Percentiles rank a stretch among this genome's conserved stretches.
phyloP scores from a whole-genome alignment of 2,329 filamentous ascomycete species.

The Phoma herbarum region DNA sequence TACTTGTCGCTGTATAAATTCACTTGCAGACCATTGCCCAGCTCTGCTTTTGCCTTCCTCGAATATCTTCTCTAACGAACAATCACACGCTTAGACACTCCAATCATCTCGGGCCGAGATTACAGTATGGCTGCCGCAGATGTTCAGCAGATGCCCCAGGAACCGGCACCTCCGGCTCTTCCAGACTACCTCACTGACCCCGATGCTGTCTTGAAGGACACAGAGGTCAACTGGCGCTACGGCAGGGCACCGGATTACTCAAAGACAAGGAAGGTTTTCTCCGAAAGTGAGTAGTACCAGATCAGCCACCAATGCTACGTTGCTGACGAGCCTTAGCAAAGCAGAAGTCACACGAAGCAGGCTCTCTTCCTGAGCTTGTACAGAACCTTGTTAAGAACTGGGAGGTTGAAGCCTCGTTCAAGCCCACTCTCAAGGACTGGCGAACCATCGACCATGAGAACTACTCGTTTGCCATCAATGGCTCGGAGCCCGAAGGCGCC shows the following conservation, averaged over 20 bases:
- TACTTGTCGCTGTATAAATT: slow-evolving; percentile 7
- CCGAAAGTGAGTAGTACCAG: slow-evolving; percentile 60
- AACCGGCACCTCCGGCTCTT: slow-evolving; percentile 51
- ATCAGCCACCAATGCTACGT: slow-evolving; percentile 2
- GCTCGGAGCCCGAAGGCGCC: slow-evolving; percentile 63
- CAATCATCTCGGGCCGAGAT: slow-evolving; percentile 10
- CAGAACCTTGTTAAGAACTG: slow-evolving; percentile 78
- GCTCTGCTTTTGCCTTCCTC: background rate
- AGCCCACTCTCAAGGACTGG: slow-evolving; percentile 68
- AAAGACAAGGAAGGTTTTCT: slow-evolving; percentile 68
- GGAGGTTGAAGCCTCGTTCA: slow-evolving; percentile 76
- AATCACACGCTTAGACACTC: background rate
- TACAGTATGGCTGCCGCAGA: slow-evolving; percentile 40
- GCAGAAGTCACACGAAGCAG: slow-evolving; percentile 62
- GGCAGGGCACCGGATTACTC: slow-evolving; percentile 69
- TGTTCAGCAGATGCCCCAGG: slow-evolving; percentile 34
- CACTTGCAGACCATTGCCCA: background rate
- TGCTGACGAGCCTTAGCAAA: slow-evolving; percentile 59
- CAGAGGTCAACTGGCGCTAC: slow-evolving; percentile 66
- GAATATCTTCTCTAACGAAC: background rate
- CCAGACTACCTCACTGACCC: slow-evolving; percentile 69
- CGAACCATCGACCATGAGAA: slow-evolving; percentile 68
- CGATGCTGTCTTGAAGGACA: slow-evolving; percentile 66
- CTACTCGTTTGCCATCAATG: slow-evolving; percentile 72
- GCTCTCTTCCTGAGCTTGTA: slow-evolving; percentile 67